Evolutionary conservation across 2,329 filamentous ascomycete species (phyloP).

Genomic region (Penicillium expansum): DNA sequence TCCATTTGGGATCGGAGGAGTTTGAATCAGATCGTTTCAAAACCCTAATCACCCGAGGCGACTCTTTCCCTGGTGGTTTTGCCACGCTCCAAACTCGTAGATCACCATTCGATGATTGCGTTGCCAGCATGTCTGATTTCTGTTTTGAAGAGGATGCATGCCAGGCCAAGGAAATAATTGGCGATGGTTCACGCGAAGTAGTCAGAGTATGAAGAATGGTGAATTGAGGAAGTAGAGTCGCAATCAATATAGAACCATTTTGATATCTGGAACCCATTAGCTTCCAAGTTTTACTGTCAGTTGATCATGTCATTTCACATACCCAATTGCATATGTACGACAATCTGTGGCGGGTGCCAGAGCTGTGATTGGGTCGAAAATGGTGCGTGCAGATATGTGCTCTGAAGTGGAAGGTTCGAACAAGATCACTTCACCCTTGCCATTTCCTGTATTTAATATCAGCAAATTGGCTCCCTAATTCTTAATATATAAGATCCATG

Average conservation of each 20-base stretch:
- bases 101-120: conserved; percentile 88
- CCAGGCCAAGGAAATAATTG: conserved; percentile 85
- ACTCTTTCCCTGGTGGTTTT: conserved; percentile 69
- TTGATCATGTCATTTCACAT: conserved; percentile 33
- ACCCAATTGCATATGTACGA: conserved; percentile 95
- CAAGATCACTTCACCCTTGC: conserved; percentile 86
- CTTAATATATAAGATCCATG: too few relatives aligned
- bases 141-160: conserved; percentile 94
- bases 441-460: conserved; percentile 64
- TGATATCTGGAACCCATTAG: conserved; percentile 64
- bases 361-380: conserved; percentile 93
- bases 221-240: conserved; percentile 84
- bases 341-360: conserved; percentile 86
- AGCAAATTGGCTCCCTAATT: conserved; percentile 11
- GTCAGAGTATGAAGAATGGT: conserved; percentile 91
- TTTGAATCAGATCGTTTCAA: conserved; percentile 76
- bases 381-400: conserved; percentile 84
- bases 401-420: conserved; percentile 93
- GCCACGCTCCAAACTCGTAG: conserved; percentile 94
- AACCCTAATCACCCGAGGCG: conserved; percentile 84
- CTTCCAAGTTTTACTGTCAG: neutral
- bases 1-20: conserved; percentile 81
- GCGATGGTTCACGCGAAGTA: conserved; percentile 78
- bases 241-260: conserved; percentile 90
- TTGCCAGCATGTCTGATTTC: conserved; percentile 96